These are phyloP conservation scores for Chernovozyma aurita DNA, from an alignment of 1,139 yeast species.

Conservation along the genomic window DNA sequence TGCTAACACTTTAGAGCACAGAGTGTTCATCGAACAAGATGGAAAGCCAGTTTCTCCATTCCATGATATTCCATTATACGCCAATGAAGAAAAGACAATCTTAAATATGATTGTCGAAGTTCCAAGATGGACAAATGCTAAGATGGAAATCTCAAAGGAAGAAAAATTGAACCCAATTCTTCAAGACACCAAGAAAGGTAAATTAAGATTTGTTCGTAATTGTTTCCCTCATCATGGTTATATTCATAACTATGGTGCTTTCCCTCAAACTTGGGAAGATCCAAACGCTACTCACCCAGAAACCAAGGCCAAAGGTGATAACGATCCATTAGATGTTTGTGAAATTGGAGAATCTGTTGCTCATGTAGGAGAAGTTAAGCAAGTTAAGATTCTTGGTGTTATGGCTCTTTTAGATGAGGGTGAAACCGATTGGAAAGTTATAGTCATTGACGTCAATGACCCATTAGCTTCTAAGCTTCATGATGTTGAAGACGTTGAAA, in stretches of 20 bases:
- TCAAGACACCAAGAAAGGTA: slow-evolving; percentile 83
- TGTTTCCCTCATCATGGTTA: slow-evolving; percentile 90
- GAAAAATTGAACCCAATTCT: slow-evolving; percentile 78
- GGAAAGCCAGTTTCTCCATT: slow-evolving; percentile 49
- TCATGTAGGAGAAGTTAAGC: slow-evolving; percentile 69
- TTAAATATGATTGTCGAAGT: slow-evolving; percentile 91
- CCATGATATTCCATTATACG: slow-evolving; percentile 84
- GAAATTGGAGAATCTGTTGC: slow-evolving; percentile 79
- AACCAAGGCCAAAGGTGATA: slow-evolving; percentile 85
- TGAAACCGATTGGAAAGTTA: slow-evolving; percentile 95
- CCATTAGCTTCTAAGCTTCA: slow-evolving; percentile 72
- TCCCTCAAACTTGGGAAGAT: slow-evolving; percentile 96
- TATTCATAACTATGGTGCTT: slow-evolving; percentile 89
- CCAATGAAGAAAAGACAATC: slow-evolving; percentile 57
- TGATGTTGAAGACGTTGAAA: slow-evolving; percentile 79
- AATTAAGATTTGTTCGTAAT: slow-evolving; percentile 79
- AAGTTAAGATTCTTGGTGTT: slow-evolving; percentile 87
- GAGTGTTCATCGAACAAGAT: slow-evolving; percentile 56
- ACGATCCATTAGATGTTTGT: slow-evolving; percentile 94
- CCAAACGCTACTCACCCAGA: slow-evolving; percentile 66
- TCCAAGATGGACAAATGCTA: slow-evolving; percentile 94
- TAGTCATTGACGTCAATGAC: slow-evolving; percentile 79
- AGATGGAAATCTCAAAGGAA: slow-evolving; percentile 81
- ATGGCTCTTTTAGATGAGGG: slow-evolving; percentile 95
- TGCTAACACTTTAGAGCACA: slow-evolving; percentile 86